A percentile compares a stretch with the other conserved stretches of the same genome.
phyloP scores from a whole-genome alignment of 768 basidiomycete genomes.

The Nidula microcarpa region DNA sequence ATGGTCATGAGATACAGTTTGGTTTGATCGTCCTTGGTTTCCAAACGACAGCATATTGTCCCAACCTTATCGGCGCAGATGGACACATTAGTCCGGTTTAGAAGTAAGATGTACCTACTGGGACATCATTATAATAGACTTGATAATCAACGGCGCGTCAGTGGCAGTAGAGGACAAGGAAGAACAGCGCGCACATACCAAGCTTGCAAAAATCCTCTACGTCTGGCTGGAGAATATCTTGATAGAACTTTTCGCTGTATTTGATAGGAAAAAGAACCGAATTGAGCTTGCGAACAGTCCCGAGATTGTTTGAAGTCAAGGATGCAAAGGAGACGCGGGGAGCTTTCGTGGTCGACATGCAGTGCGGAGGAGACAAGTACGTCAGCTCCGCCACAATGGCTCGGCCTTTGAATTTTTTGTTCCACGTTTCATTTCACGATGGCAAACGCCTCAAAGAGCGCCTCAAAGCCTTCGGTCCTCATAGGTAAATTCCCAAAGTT shows the following conservation, averaged over 20 bases:
- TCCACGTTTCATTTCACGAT: too few relatives aligned
- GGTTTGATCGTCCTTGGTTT: conserved; percentile 54
- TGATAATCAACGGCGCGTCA: not conserved
- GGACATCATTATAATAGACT: conserved; percentile 95
- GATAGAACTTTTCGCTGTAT: conserved; percentile 87
- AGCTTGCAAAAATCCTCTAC: conserved; percentile 87
- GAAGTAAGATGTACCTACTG: conserved; percentile 31
- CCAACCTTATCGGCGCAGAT: conserved; percentile 49
- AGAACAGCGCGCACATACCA: conserved; percentile 45
- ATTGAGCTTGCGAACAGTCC: conserved; percentile 66
- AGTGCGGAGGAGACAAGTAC: not conserved
- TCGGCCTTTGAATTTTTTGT: too few relatives aligned
- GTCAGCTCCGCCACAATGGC: too few relatives aligned
- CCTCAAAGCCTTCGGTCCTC: too few relatives aligned
- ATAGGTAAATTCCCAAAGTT: too few relatives aligned
- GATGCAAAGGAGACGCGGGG: conserved; percentile 67
- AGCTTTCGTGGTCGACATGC: conserved; percentile 3
- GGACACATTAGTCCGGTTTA: conserved; percentile 9
- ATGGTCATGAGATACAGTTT: conserved; percentile 87
- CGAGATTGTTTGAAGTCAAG: conserved; percentile 79
- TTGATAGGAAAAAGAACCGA: conserved; percentile 86
- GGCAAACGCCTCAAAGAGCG: too few relatives aligned
- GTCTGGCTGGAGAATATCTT: conserved; percentile 71
- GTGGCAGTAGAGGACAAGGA: not conserved
- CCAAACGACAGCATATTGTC: conserved; percentile 81